phyloP scores from a whole-genome alignment of 1,139 yeast genomes.

The Debaryomyces singareniensis region DNA sequence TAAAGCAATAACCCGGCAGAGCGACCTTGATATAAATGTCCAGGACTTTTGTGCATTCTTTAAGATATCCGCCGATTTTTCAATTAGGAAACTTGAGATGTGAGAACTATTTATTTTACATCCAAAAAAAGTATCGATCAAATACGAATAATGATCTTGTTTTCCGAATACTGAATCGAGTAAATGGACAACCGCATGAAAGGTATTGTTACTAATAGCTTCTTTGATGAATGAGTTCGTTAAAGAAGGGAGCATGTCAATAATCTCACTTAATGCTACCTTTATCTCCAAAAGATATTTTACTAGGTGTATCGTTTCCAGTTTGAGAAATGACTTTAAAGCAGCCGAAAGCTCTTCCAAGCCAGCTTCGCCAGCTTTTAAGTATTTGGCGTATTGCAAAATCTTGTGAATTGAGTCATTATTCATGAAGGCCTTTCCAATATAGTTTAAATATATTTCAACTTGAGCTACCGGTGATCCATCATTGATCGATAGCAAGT shows the following conservation, averaged over 20 bases:
- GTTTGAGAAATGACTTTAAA: constrained; percentile 32
- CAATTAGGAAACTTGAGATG: constrained; percentile 47
- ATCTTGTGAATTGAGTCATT: constrained; percentile 54
- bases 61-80: constrained; percentile 42
- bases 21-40: constrained; percentile 58
- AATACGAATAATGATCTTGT: constrained; percentile 55
- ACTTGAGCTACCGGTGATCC: constrained; percentile 42
- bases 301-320: constrained; percentile 43
- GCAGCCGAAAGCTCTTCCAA: constrained; percentile 39
- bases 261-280: constrained; percentile 37
- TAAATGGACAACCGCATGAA: constrained; percentile 54
- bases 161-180: constrained; percentile 61
- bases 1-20: constrained; percentile 53
- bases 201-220: constrained; percentile 29
- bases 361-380: constrained; percentile 30
- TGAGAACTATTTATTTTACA: constrained; percentile 32
- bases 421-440: constrained; percentile 63
- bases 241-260: constrained; percentile 18
- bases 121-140: constrained; percentile 44
- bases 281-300: constrained; percentile 51
- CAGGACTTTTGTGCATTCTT: constrained; percentile 47
- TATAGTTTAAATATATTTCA: constrained; percentile 58
- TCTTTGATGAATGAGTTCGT: background rate
- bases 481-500: constrained; percentile 27
- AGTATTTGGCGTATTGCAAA: constrained; percentile 48